Evolutionary conservation across 1,139 yeast species (phyloP).

Genomic region (Arxiozyma heterogenica): DNA sequence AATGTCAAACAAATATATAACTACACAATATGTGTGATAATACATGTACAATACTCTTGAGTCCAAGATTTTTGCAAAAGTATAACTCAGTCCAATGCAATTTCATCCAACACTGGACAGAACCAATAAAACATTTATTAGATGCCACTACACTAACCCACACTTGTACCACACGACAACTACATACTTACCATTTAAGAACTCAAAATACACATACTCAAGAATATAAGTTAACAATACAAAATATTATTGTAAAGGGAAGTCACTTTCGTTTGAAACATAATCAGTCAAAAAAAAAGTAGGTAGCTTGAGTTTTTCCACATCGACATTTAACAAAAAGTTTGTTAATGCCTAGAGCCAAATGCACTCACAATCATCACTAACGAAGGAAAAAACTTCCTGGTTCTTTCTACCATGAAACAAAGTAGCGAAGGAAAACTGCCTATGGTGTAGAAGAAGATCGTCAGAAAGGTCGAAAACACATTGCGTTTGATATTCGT

Average conservation of each 20-base stretch:
- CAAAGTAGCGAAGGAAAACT: neutral
- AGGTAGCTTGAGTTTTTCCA: slow-evolving; percentile 89
- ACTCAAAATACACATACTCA: neutral
- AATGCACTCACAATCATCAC: slow-evolving; percentile 83
- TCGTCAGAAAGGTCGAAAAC: neutral
- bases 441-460: neutral
- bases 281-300: slow-evolving; percentile 35
- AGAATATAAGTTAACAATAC: neutral
- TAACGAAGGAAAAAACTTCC: slow-evolving; percentile 28
- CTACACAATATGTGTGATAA: neutral
- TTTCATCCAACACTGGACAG: too few species aligned
- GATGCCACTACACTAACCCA: neutral
- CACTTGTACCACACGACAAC: neutral
- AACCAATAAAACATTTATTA: neutral
- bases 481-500: too few species aligned
- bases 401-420: slow-evolving; percentile 9
- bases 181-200: too few species aligned
- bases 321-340: slow-evolving; percentile 43
- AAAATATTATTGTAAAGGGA: neutral
- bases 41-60: neutral
- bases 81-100: neutral
- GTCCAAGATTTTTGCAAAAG: too few species aligned
- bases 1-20: too few species aligned
- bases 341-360: slow-evolving; percentile 60
- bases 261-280: neutral